phyloP scores from a whole-genome alignment of 441 rosid species.

The Pelargonium australe region DNA sequence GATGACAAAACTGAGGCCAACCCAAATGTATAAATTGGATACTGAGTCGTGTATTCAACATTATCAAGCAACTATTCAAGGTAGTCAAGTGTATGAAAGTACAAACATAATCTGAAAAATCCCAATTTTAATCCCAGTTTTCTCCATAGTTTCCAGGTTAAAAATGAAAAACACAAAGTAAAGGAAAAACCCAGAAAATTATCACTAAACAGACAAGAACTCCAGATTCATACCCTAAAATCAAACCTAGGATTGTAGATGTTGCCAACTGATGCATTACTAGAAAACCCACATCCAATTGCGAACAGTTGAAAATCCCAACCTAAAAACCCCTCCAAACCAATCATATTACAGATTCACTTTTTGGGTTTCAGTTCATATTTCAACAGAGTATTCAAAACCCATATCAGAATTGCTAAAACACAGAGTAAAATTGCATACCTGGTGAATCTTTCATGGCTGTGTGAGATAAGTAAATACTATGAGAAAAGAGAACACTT shows the following conservation, averaged over 20 bases:
- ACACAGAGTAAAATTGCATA: not conserved
- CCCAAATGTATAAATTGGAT: too few relatives aligned
- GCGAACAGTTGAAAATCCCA: not conserved
- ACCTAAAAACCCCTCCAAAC: not conserved
- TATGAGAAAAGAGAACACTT: not conserved
- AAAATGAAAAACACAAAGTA: too few relatives aligned
- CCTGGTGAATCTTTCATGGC: slow-evolving; percentile 4
- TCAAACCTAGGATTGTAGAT: not conserved
- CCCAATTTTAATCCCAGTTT: too few relatives aligned
- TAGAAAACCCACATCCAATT: not conserved
- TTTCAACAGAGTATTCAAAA: not conserved
- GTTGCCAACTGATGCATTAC: not conserved
- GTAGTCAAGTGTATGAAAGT: too few relatives aligned
- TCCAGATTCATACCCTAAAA: not conserved
- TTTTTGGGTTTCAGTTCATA: not conserved
- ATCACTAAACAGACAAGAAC: not conserved
- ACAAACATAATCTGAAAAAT: too few relatives aligned
- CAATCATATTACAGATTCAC: not conserved
- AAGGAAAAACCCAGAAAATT: not conserved
- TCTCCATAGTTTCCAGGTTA: too few relatives aligned
- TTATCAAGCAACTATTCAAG: too few relatives aligned
- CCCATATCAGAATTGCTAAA: not conserved
- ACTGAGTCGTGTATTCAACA: too few relatives aligned
- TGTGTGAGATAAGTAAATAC: not conserved
- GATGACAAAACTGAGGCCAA: too few relatives aligned